These are phyloP conservation scores for Hypomontagnella submonticulosa DNA, from an alignment of 495 filamentous ascomycete species.

Conservation along the genomic window DNA sequence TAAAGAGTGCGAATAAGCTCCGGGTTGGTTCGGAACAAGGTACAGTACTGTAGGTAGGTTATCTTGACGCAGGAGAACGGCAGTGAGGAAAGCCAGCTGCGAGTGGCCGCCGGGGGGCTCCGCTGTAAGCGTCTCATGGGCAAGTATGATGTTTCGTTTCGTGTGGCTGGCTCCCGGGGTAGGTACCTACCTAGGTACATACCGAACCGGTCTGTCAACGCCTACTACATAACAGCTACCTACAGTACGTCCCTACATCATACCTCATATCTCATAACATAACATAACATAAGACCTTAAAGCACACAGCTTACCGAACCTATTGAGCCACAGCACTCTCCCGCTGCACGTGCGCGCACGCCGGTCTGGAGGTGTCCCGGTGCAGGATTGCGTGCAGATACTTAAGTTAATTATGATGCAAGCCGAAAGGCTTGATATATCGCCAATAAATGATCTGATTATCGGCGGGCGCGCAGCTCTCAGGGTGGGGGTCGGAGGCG, in stretches of 20 bases:
- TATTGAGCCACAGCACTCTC: too few species aligned
- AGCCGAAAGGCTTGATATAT: conserved; percentile 1
- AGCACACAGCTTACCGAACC: neutral
- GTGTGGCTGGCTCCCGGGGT: conserved; percentile 22
- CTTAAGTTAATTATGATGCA: too few species aligned
- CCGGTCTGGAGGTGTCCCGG: neutral
- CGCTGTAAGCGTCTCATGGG: conserved; percentile 13
- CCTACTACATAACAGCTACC: too few species aligned
- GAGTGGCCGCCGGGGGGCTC: conserved; percentile 6
- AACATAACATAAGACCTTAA: neutral
- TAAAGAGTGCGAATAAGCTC: too few species aligned
- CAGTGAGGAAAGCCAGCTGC: conserved; percentile 1
- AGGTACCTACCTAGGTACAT: neutral
- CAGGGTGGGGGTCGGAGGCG: conserved; percentile 16
- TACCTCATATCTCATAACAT: too few species aligned
- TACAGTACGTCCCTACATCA: neutral
- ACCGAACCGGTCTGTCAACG: too few species aligned
- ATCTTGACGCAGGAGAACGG: conserved; percentile 28
- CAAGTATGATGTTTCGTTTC: conserved; percentile 36
- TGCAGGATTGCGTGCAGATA: conserved; percentile 2
- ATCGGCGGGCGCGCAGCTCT: conserved; percentile 28
- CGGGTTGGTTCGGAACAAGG: too few species aligned
- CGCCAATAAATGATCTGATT: conserved; percentile 36
- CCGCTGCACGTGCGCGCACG: conserved; percentile 17
- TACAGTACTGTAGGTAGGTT: too few species aligned